These are phyloP conservation scores for Pleurotus ostreatus DNA, from an alignment of 768 basidiomycete species.

Conservation along the genomic window DNA sequence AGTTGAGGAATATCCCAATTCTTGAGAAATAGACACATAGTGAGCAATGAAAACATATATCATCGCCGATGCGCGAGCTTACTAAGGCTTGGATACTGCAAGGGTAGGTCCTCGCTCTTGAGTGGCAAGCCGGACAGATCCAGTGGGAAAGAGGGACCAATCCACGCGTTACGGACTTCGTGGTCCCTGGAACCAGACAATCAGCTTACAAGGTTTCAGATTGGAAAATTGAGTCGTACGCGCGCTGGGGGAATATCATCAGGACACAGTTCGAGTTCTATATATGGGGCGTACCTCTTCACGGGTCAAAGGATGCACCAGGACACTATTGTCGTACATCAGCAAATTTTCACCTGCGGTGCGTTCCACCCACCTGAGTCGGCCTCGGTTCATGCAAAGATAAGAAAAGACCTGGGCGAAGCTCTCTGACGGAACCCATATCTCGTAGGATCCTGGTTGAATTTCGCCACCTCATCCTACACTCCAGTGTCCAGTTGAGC, in stretches of 20 bases:
- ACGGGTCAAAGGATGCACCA: conserved; percentile 71
- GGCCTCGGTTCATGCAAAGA: conserved; percentile 61
- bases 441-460: conserved; percentile 67
- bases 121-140: conserved; percentile 56
- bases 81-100: conserved; percentile 69
- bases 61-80: conserved; percentile 17
- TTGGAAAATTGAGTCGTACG: neutral
- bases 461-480: neutral
- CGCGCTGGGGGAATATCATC: neutral
- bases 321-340: conserved; percentile 38
- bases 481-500: neutral
- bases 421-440: conserved; percentile 75
- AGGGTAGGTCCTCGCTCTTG: conserved; percentile 48
- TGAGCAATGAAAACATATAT: neutral
- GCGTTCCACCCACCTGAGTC: conserved; percentile 48
- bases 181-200: conserved; percentile 51
- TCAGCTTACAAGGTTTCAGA: conserved; percentile 40
- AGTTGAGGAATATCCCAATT: conserved; percentile 65
- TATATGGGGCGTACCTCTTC: conserved; percentile 50
- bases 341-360: too few relatives aligned
- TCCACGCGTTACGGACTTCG: conserved; percentile 66
- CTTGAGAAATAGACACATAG: conserved; percentile 26
- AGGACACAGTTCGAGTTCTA: neutral
- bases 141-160: conserved; percentile 66
- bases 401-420: conserved; percentile 78